Conservation (phyloP, 2,329 filamentous ascomycete genomes). For the Didymella exigua region DNA sequence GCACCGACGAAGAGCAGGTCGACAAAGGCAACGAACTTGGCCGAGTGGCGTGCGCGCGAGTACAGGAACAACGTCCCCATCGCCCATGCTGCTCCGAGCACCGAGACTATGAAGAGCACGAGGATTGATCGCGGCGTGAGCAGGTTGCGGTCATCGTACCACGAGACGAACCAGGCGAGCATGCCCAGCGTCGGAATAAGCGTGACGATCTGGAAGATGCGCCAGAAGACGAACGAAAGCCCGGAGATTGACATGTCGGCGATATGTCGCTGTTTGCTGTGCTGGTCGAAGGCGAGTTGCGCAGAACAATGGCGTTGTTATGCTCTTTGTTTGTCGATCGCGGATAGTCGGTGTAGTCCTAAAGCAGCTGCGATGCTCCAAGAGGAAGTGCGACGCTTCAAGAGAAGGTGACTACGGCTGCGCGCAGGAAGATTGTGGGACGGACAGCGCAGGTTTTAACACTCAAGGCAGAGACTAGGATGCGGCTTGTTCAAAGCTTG, state of each 20-base stretch:
- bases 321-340: neutral
- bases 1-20: slow-evolving; percentile 67
- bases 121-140: slow-evolving; percentile 67
- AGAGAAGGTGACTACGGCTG: slow-evolving; percentile 1
- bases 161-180: slow-evolving; percentile 64
- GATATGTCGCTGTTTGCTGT: slow-evolving; percentile 6
- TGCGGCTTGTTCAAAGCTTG: slow-evolving; percentile 10
- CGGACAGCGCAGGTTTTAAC: slow-evolving; percentile 8
- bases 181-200: slow-evolving; percentile 69
- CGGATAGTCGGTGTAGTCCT: neutral
- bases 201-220: slow-evolving; percentile 65
- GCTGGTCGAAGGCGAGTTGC: neutral
- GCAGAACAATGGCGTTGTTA: slow-evolving; percentile 6
- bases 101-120: slow-evolving; percentile 68
- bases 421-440: slow-evolving; percentile 6
- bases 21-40: slow-evolving; percentile 64
- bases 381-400: slow-evolving; percentile 2
- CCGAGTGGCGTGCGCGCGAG: slow-evolving; percentile 63
- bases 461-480: slow-evolving; percentile 6
- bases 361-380: slow-evolving; percentile 4
- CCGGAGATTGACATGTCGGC: slow-evolving; percentile 56
- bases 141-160: slow-evolving; percentile 61
- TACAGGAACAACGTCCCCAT: slow-evolving; percentile 66
- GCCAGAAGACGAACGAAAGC: slow-evolving; percentile 66
- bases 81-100: slow-evolving; percentile 65